These are phyloP conservation scores for Plasmodium adleri DNA, from an alignment of 169 alveolate species.

Conservation along the genomic window DNA sequence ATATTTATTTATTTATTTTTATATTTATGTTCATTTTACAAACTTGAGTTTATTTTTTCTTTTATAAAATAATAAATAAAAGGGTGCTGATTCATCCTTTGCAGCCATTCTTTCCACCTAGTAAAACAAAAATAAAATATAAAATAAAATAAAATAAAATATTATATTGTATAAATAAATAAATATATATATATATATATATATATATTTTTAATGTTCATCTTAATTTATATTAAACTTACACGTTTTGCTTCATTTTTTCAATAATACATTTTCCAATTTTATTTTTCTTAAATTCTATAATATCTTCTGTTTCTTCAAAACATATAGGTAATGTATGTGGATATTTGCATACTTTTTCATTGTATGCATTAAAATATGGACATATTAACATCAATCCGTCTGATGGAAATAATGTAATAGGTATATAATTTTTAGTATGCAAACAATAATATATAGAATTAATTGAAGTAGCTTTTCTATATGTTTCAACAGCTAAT, in stretches of 20 bases:
- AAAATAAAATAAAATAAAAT: background rate
- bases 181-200: background rate
- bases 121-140: background rate
- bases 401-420: constrained; percentile 82
- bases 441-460: constrained; percentile 81
- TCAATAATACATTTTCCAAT: constrained; percentile 44
- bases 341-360: constrained; percentile 57
- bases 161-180: background rate
- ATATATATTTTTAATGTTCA: background rate
- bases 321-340: constrained; percentile 22
- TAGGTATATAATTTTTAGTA: constrained; percentile 66
- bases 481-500: constrained; percentile 84
- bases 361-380: constrained; percentile 48
- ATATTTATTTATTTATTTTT: too few species aligned
- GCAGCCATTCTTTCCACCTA: constrained; percentile 72
- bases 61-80: constrained; percentile 46
- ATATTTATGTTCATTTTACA: too few species aligned
- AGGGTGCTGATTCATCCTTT: constrained; percentile 37
- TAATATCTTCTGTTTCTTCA: constrained; percentile 30
- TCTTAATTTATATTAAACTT: constrained; percentile 7
- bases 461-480: constrained; percentile 84
- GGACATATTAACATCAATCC: constrained; percentile 81
- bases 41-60: background rate
- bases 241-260: constrained; percentile 25
- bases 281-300: constrained; percentile 18